Conservation (phyloP, 805 yeast genomes). For the Saccharomyces cerevisiae region DNA sequence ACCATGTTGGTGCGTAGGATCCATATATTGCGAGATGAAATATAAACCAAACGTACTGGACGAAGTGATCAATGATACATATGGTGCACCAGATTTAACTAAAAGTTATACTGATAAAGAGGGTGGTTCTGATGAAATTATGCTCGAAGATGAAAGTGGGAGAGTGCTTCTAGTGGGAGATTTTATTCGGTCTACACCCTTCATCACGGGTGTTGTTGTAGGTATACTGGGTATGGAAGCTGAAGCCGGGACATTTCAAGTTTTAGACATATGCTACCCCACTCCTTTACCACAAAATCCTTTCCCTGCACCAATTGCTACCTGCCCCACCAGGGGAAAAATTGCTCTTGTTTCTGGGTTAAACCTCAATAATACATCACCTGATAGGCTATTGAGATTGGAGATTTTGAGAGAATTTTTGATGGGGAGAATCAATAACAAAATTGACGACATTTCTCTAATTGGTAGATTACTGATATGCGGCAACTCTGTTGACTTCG, state of each 20-base stretch:
- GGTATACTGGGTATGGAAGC: conserved; percentile 84
- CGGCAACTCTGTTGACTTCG: conserved; percentile 54
- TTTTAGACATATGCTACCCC: conserved; percentile 73
- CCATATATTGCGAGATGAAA: conserved; percentile 75
- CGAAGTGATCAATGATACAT: conserved; percentile 57
- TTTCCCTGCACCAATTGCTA: conserved; percentile 17
- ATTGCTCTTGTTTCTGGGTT: conserved; percentile 76
- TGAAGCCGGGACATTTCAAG: conserved; percentile 74
- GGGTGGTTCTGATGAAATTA: conserved; percentile 43
- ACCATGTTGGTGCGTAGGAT: conserved; percentile 77
- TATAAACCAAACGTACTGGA: conserved; percentile 77
- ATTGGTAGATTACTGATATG: conserved; percentile 53
- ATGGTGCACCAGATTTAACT: conserved; percentile 35
- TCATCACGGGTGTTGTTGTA: conserved; percentile 85
- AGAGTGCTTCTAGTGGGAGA: conserved; percentile 65
- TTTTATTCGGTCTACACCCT: conserved; percentile 42
- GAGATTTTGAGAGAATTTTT: conserved; percentile 63
- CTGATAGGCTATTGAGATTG: conserved; percentile 35
- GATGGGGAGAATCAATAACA: conserved; percentile 55
- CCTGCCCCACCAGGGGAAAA: conserved; percentile 25
- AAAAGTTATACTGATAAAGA: conserved; percentile 47
- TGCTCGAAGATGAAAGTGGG: conserved; percentile 91
- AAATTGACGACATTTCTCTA: conserved; percentile 26
- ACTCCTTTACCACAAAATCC: conserved; percentile 49
- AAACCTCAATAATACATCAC: conserved; percentile 40